Percentiles rank a stretch among this genome's conserved stretches.
Evolutionary conservation across 1,284 basidiomycete species (phyloP).

Genomic region (Boletus semigastroideus): DNA sequence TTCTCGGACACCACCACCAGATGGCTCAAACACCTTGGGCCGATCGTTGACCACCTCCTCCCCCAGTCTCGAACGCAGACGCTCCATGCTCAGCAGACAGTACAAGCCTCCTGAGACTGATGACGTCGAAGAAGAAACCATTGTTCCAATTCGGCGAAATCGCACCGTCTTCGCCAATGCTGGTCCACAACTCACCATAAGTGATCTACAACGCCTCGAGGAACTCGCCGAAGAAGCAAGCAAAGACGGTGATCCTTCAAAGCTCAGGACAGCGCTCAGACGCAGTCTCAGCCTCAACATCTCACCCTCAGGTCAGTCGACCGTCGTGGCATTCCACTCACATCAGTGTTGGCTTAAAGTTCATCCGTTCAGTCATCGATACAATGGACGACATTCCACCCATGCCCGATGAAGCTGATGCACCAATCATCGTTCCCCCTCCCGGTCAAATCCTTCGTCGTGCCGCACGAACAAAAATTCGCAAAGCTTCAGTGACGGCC

Average conservation of each 20-base stretch:
- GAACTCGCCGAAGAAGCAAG: slow-evolving; percentile 88
- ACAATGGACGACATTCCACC: slow-evolving; percentile 65
- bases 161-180: slow-evolving; percentile 62
- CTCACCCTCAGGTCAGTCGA: slow-evolving; percentile 74
- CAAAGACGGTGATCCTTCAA: slow-evolving; percentile 79
- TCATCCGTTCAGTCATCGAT: slow-evolving; percentile 51
- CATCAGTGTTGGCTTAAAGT: slow-evolving; percentile 19
- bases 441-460: slow-evolving; percentile 90
- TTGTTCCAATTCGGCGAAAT: slow-evolving; percentile 68
- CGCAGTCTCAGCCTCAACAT: slow-evolving; percentile 88
- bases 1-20: slow-evolving; percentile 58
- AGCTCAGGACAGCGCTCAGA: slow-evolving; percentile 79
- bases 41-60: slow-evolving; percentile 42
- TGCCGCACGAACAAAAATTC: slow-evolving; percentile 91
- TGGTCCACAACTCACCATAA: slow-evolving; percentile 81
- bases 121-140: slow-evolving; percentile 64
- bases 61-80: slow-evolving; percentile 68
- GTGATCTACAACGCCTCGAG: slow-evolving; percentile 90
- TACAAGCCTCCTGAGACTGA: slow-evolving; percentile 80
- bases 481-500: slow-evolving; percentile 79
- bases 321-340: slow-evolving; percentile 9
- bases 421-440: slow-evolving; percentile 85
- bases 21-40: slow-evolving; percentile 41
- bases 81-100: slow-evolving; percentile 88
- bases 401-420: slow-evolving; percentile 77